phyloP scores from a whole-genome alignment of 1,284 basidiomycete genomes.

The Wolfiporia cocos region DNA sequence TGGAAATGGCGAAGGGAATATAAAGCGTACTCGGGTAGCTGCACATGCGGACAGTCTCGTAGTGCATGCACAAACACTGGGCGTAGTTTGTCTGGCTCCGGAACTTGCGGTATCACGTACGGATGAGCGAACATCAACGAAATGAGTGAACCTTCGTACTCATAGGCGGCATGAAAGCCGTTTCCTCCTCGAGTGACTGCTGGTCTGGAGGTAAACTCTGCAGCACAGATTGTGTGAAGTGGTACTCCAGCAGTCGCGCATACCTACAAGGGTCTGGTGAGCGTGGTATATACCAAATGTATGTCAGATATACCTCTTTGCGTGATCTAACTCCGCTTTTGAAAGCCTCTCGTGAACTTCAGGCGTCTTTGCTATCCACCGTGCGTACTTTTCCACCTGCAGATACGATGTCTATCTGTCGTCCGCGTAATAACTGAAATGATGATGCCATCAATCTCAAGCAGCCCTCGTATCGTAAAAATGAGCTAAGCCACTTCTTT shows the following conservation, averaged over 20 bases:
- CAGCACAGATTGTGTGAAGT: conserved; percentile 70
- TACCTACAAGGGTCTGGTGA: too few species aligned
- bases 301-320: conserved; percentile 67
- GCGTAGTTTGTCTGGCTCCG: conserved; percentile 64
- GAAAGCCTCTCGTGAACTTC: conserved; percentile 70
- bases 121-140: background rate
- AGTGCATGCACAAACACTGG: conserved; percentile 80
- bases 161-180: conserved; percentile 72
- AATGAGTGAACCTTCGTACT: conserved; percentile 36
- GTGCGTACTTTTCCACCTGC: conserved; percentile 84
- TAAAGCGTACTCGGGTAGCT: conserved; percentile 62
- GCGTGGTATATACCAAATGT: too few species aligned
- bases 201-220: conserved; percentile 75
- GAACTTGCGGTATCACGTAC: conserved; percentile 40
- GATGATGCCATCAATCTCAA: too few species aligned
- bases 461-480: too few species aligned
- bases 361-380: conserved; percentile 65
- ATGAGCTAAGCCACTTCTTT: too few species aligned
- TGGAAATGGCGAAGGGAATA: background rate
- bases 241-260: conserved; percentile 64
- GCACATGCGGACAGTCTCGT: conserved; percentile 61
- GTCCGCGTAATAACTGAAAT: background rate
- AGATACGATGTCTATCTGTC: background rate
- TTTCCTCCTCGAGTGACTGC: conserved; percentile 66
- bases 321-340: conserved; percentile 75